These are phyloP conservation scores for Curvularia sp. DNA, from an alignment of 2,329 filamentous ascomycete species.

Conservation along the genomic window DNA sequence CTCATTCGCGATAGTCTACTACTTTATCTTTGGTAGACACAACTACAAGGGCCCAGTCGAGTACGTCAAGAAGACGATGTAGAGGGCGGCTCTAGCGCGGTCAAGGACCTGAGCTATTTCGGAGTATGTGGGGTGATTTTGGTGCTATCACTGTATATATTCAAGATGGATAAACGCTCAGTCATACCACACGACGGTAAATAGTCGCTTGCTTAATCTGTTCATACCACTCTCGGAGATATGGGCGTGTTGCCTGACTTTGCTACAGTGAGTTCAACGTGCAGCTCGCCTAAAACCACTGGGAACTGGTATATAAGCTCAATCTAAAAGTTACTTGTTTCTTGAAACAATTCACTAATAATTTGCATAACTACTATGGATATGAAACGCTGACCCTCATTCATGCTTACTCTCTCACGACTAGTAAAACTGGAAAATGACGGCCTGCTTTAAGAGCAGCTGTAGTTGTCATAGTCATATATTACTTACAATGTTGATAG, in stretches of 20 bases:
- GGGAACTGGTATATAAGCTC: not conserved
- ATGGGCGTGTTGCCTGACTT: not conserved
- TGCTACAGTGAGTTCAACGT: not conserved
- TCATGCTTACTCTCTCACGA: not conserved
- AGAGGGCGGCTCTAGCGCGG: not conserved
- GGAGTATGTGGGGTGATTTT: not conserved
- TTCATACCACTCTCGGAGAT: not conserved
- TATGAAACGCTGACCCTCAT: not conserved
- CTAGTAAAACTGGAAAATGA: too few relatives aligned
- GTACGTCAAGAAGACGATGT: conserved; percentile 7
- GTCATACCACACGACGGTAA: not conserved
- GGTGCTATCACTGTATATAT: not conserved
- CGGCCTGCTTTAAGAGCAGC: too few relatives aligned
- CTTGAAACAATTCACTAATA: not conserved
- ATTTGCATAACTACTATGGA: not conserved
- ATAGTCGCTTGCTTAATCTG: not conserved
- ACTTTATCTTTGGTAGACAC: conserved; percentile 49
- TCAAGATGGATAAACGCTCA: not conserved
- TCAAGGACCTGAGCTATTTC: not conserved
- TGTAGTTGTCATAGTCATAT: too few relatives aligned
- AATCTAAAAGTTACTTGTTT: not conserved
- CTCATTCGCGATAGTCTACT: conserved; percentile 52
- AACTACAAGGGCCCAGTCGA: conserved; percentile 39
- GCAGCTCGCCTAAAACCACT: not conserved
- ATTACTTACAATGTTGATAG: too few relatives aligned